A percentile compares a stretch with the other conserved stretches of the same genome.
Evolutionary conservation across 441 rosid species (phyloP).

Genomic region (Pelargonium fulgidum): DNA sequence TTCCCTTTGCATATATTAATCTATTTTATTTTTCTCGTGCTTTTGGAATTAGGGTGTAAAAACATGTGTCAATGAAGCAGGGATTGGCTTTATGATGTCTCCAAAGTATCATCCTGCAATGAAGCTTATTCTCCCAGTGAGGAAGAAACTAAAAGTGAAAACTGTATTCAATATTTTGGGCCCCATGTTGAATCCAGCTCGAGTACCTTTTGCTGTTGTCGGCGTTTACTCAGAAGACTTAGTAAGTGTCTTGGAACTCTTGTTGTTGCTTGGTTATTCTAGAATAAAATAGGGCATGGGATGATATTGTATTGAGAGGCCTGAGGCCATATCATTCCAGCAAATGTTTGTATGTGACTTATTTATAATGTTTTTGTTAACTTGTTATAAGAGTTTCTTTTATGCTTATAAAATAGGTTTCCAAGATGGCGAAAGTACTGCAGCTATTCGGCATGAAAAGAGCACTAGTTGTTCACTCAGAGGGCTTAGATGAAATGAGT

Average conservation of each 20-base stretch:
- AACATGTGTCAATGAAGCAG: slow-evolving; percentile 77
- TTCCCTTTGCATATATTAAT: not conserved
- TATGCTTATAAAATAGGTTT: slow-evolving; percentile 38
- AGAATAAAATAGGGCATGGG: too few species aligned
- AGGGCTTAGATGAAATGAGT: slow-evolving; percentile 95
- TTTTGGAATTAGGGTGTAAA: slow-evolving; percentile 45
- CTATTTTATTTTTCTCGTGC: not conserved
- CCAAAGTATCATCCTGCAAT: slow-evolving; percentile 88
- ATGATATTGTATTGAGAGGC: not conserved
- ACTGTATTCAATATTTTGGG: slow-evolving; percentile 86
- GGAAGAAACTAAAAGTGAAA: slow-evolving; percentile 74
- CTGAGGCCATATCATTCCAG: not conserved
- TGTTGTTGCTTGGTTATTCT: not conserved
- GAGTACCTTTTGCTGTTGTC: slow-evolving; percentile 75
- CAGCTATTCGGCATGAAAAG: slow-evolving; percentile 83
- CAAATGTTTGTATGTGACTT: not conserved
- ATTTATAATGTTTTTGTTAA: not conserved
- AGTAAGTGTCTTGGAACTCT: slow-evolving; percentile 45
- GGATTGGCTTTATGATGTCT: slow-evolving; percentile 93
- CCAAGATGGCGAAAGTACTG: slow-evolving; percentile 86
- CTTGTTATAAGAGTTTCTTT: not conserved
- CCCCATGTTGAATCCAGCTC: slow-evolving; percentile 90
- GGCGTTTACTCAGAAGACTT: slow-evolving; percentile 77
- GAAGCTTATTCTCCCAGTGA: slow-evolving; percentile 76
- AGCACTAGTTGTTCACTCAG: slow-evolving; percentile 91